Percentiles rank a stretch among this genome's conserved stretches.
These are phyloP conservation scores for Tilletia setariae DNA, from an alignment of 1,284 basidiomycete species.

Conservation along the genomic window DNA sequence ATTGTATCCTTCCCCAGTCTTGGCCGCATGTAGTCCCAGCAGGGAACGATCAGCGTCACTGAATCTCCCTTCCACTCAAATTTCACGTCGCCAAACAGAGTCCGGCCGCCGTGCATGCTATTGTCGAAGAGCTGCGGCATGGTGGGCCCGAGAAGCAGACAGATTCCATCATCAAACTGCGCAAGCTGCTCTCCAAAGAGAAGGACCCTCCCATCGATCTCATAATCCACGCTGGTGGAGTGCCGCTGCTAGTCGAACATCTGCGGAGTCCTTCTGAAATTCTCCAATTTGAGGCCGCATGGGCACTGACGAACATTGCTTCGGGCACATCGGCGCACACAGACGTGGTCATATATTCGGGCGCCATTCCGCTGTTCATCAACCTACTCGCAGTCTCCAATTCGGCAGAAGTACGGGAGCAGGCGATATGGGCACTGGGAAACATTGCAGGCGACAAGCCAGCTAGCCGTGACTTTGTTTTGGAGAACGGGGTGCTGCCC, in stretches of 20 bases:
- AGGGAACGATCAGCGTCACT: too few relatives aligned
- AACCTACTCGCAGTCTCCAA: constrained; percentile 51
- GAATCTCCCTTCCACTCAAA: too few relatives aligned
- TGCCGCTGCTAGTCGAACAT: constrained; percentile 96
- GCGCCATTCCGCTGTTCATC: constrained; percentile 97
- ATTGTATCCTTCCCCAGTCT: too few relatives aligned
- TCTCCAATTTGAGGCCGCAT: constrained; percentile 98
- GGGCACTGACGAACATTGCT: constrained; percentile 99
- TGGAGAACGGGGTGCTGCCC: constrained; percentile 60
- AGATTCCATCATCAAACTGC: constrained; percentile 90
- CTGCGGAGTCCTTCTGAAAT: constrained; percentile 81
- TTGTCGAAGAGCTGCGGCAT: constrained; percentile 90
- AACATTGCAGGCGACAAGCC: constrained; percentile 96
- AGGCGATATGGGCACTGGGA: constrained; percentile 93
- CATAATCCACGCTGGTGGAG: constrained; percentile 95
- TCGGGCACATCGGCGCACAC: constrained; percentile 98
- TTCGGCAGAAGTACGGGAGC: constrained; percentile 77
- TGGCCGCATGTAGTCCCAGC: too few relatives aligned
- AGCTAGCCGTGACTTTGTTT: constrained; percentile 81
- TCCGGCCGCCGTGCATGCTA: constrained; percentile 62
- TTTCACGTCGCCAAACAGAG: too few relatives aligned
- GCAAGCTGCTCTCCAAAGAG: constrained; percentile 93
- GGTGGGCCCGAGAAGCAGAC: constrained; percentile 85
- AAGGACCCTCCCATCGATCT: constrained; percentile 99
- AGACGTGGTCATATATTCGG: constrained; percentile 90